phyloP scores from a whole-genome alignment of 1,139 yeast genomes.

The Geotrichum macrosporum region DNA sequence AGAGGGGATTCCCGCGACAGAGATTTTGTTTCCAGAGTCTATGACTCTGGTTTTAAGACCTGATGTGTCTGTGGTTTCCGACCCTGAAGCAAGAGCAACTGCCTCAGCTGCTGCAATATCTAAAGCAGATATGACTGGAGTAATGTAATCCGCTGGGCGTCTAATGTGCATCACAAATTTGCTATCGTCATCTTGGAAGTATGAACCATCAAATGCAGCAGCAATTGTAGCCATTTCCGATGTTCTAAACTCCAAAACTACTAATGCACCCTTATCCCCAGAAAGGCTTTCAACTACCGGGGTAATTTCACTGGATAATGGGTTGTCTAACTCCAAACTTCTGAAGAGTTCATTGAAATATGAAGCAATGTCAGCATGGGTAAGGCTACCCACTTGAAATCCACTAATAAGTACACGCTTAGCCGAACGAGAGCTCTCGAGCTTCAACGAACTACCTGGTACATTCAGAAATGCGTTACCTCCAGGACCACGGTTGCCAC shows the following conservation, averaged over 20 bases:
- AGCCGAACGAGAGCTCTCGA: conserved; percentile 37
- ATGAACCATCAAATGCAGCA: conserved; percentile 44
- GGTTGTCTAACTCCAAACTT: conserved; percentile 27
- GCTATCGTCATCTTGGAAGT: conserved; percentile 31
- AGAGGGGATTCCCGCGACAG: conserved; percentile 42
- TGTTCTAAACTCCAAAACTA: conserved; percentile 52
- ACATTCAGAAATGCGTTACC: conserved; percentile 11
- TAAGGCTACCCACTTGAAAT: conserved; percentile 42
- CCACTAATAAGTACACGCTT: conserved; percentile 49
- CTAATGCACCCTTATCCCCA: conserved; percentile 25
- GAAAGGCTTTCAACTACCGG: conserved; percentile 35
- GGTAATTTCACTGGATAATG: conserved; percentile 25
- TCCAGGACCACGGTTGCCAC: neutral
- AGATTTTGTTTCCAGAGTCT: conserved; percentile 5
- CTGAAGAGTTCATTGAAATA: conserved; percentile 28
- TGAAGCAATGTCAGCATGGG: conserved; percentile 39
- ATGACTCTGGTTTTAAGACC: conserved; percentile 5
- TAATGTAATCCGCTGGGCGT: conserved; percentile 64
- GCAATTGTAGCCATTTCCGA: conserved; percentile 58
- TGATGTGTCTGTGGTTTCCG: neutral
- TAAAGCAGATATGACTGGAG: conserved; percentile 32
- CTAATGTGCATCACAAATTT: conserved; percentile 36
- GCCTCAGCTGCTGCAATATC: conserved; percentile 9
- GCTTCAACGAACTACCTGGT: conserved; percentile 24
- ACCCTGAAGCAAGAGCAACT: neutral